phyloP scores from a whole-genome alignment of 371 early-diverging fungal species.

The Circinella minor region DNA sequence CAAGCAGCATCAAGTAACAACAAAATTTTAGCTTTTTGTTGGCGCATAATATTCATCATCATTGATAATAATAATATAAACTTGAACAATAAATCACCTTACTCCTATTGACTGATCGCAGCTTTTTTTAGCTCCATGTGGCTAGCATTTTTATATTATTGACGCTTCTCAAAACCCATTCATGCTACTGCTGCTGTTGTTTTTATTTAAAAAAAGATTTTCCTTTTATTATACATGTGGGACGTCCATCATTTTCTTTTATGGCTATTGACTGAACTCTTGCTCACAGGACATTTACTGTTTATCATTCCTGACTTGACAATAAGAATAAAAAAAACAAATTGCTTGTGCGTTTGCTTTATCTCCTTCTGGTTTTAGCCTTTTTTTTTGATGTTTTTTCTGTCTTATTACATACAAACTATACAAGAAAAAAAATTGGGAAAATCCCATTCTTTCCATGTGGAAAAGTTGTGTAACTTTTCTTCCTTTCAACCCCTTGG shows the following conservation, averaged over 20 bases:
- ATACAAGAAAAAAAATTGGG: too few relatives aligned
- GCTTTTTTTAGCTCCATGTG: background rate
- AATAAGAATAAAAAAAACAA: background rate
- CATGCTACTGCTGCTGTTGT: background rate
- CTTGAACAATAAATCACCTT: background rate
- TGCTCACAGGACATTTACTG: background rate
- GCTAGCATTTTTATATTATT: background rate
- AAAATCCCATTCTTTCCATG: background rate
- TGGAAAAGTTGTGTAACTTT: background rate
- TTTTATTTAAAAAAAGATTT: too few relatives aligned
- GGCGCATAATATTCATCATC: too few relatives aligned
- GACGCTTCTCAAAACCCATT: background rate
- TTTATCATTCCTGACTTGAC: background rate
- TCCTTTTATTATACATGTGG: background rate
- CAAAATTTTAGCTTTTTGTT: too few relatives aligned
- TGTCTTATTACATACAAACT: background rate
- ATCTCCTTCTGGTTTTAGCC: background rate
- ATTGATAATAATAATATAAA: too few relatives aligned
- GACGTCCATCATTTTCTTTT: slow-evolving; percentile 7
- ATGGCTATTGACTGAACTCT: slow-evolving; percentile 1
- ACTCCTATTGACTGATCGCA: background rate
- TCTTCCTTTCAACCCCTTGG: too few relatives aligned
- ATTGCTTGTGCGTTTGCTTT: background rate
- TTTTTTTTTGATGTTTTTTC: background rate
- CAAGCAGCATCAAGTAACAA: too few relatives aligned